A percentile compares a stretch with the other conserved stretches of the same genome.
Conservation (phyloP, 176 grass and related monocot genomes). For the Saccharum spontaneum region DNA sequence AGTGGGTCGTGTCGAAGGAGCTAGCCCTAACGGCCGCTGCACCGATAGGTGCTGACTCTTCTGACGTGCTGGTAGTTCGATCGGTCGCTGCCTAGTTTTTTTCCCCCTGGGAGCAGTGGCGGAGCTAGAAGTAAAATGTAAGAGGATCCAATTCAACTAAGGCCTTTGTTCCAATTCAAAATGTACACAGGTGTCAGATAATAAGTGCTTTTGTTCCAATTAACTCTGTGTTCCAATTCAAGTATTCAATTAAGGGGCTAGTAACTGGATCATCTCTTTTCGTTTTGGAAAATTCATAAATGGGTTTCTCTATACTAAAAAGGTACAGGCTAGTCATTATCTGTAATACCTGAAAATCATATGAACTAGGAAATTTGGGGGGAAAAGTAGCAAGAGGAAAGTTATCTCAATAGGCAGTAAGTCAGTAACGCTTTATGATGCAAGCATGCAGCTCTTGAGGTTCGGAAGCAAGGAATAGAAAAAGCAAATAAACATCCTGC, state of each 20-base stretch:
- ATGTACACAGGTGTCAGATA: neutral
- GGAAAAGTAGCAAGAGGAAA: neutral
- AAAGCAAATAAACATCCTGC: neutral
- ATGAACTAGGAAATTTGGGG: neutral
- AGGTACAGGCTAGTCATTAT: neutral
- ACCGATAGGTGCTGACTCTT: neutral
- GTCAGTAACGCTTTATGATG: neutral
- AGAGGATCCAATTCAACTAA: neutral
- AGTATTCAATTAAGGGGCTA: neutral
- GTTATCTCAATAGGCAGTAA: neutral
- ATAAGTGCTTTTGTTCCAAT: neutral
- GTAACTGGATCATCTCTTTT: neutral
- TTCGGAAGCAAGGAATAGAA: neutral
- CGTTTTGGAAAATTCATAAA: neutral
- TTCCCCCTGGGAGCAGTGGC: neutral
- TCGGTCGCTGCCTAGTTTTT: neutral
- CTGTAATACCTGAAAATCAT: neutral
- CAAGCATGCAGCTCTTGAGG: neutral
- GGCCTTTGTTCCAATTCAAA: neutral
- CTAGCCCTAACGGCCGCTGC: neutral
- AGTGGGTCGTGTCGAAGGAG: neutral
- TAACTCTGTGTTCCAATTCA: neutral
- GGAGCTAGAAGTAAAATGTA: neutral
- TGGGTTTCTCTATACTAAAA: neutral
- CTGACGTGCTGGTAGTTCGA: neutral